Base-by-base conservation (phyloP, 768 basidiomycete genomes). In the Pulveroboletus sp. region DNA sequence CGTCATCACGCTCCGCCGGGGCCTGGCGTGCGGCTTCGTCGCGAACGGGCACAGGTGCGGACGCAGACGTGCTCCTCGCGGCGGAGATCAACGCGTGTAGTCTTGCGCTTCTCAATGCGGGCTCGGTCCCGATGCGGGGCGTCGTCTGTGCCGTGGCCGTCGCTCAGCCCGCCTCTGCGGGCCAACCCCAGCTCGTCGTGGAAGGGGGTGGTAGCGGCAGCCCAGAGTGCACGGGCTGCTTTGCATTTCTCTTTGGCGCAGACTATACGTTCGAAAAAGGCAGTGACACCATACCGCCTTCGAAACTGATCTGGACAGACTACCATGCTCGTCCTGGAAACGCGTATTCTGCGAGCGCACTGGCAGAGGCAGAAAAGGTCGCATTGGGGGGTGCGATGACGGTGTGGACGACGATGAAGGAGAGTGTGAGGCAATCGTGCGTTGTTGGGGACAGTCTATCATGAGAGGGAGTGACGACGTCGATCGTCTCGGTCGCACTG, bases 51-150 rank as follows among this genome's bases (percentile, higher is more conserved):
- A 3, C 1, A 0, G 32, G n/a, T 8, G 27, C 8, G 27, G 27
- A 28, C 27, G 27, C 27, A 8, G 27, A 28, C 27, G 27, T 28
- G 1, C 12, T 86, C 24, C 69, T 80, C 2, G 83, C 88, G 0
- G 76, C 84, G 2, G 71, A 82, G 64, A 79, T 89, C 55, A 91
- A 92, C 54, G 84, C 88, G 0, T 75, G 78, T 55, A 80, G 79
- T 6, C 69, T 88, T 1, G 83, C 89, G 0, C 70, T 90, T 8
- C 62, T 92, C 28, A 84, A 81, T 39, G 78, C 86, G 0, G 79
- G 80, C 0, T 86, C 86, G 2, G 68, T 92, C 0, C 82, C 86
- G 0, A 83, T 90, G 86, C 71, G 76, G 3, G 86, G 87, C 1
- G 79, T 85, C n/a, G 76, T 86, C 0, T 83, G 82, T 46, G 88